Base-by-base conservation (phyloP, 2,329 filamentous ascomycete genomes). In the Tolypocladium inflatum region DNA sequence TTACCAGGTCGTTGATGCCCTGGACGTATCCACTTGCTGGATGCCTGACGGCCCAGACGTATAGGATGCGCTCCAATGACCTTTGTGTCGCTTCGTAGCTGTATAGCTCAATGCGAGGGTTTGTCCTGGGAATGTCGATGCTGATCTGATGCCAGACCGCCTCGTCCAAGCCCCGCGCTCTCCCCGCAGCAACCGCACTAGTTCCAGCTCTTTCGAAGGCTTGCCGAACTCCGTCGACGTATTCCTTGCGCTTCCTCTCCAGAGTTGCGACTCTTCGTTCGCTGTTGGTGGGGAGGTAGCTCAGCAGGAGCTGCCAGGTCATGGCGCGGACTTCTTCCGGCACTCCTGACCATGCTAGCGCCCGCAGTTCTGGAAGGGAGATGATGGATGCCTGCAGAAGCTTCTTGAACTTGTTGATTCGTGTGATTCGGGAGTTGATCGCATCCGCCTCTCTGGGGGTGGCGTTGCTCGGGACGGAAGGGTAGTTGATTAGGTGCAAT, bases 121-220 rank as follows among this genome's bases (percentile, higher is more conserved):
- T 97, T 4, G 94, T 99, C 55, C 94, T 85, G 3, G 94, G 94
- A 26, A 97, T 90, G 69, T 99, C 94, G 68, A 99, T 99, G 73
- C 91, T 97, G 74, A 99, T 97, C 70, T 99, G 94, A 76, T 99
- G 94, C 94, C 94, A 99, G 59, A 99, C 86, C n/a, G 91, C 89
- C 76, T 99, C 94, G 66, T 99, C 95, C 21, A 99, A 76, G 2
- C 92, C 93, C 61, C 83, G 75, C 9, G 77, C 71, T 62, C 80
- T 79, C 17, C 80, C 77, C 4, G 73, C 63, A 1, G 78, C 63
- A 30, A 63, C 64, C 19, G 65, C 60, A 51, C 63, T 72, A 11
- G 65, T 71, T 57, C 90, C 83, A 2, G 86, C 84, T 61, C 88
- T 73, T 62, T 90, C 85, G 66, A 89, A 88, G 1, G 77, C 86